Conservation (phyloP, 2,329 filamentous ascomycete species). For the Mollisiaceae sp. region DNA sequence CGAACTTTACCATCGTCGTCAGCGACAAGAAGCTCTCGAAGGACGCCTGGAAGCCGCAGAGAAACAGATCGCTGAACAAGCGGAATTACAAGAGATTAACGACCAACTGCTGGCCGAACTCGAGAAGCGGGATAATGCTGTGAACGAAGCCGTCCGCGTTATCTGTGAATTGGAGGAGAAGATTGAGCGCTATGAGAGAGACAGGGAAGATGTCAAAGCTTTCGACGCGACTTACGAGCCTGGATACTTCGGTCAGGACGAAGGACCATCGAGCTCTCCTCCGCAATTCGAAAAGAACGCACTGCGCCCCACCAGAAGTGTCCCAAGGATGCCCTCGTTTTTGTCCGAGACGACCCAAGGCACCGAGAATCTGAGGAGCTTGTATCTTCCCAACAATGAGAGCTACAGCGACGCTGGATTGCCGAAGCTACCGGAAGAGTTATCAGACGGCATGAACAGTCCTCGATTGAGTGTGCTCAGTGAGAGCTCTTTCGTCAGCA, state of each 20-base stretch:
- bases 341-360: slow-evolving; percentile 63
- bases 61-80: slow-evolving; percentile 46
- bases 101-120: slow-evolving; percentile 63
- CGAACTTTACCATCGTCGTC: slow-evolving; percentile 71
- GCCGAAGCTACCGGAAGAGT: slow-evolving; percentile 52
- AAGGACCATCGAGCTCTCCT: slow-evolving; percentile 36
- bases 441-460: slow-evolving; percentile 52
- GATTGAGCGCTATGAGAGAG: slow-evolving; percentile 57
- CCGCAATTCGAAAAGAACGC: slow-evolving; percentile 26
- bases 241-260: slow-evolving; percentile 31
- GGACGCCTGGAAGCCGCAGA: slow-evolving; percentile 60
- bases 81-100: slow-evolving; percentile 62
- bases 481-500: slow-evolving; percentile 69
- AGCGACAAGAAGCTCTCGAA: slow-evolving; percentile 66
- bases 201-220: slow-evolving; percentile 58
- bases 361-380: slow-evolving; percentile 64
- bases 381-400: slow-evolving; percentile 53
- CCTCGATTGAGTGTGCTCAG: slow-evolving; percentile 68
- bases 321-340: slow-evolving; percentile 68
- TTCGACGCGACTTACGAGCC: slow-evolving; percentile 48
- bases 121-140: slow-evolving; percentile 71
- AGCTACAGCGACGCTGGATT: slow-evolving; percentile 54
- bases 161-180: slow-evolving; percentile 69
- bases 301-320: slow-evolving; percentile 24
- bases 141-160: slow-evolving; percentile 72